These are phyloP conservation scores for Breynia disticha DNA, from an alignment of 441 rosid genomes.

Conservation along the genomic window DNA sequence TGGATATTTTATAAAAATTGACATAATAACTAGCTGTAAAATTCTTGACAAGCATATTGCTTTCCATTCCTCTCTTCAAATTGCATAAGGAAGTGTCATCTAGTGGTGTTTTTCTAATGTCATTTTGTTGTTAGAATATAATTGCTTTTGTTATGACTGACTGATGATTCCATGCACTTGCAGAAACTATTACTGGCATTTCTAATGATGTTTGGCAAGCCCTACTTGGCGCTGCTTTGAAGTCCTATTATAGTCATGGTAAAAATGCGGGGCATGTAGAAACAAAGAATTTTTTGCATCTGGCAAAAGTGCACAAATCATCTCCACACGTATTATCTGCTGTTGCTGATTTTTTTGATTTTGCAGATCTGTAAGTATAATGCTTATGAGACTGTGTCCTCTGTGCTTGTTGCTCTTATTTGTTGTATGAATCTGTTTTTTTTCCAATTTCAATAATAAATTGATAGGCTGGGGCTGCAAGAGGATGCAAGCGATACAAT, in stretches of 20 bases:
- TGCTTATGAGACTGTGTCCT: too few species aligned
- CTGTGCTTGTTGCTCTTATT: conserved; percentile 12
- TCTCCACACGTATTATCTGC: conserved; percentile 63
- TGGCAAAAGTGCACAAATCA: conserved; percentile 57
- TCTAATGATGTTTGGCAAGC: conserved; percentile 55
- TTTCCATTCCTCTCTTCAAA: neutral
- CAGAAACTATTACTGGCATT: conserved; percentile 49
- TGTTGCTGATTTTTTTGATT: conserved; percentile 76
- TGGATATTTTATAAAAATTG: neutral
- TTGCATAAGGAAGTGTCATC: neutral
- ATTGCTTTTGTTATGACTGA: conserved; percentile 2
- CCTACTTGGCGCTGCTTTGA: conserved; percentile 63
- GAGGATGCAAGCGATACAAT: conserved; percentile 19
- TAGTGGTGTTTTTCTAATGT: neutral
- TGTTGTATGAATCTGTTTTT: conserved; percentile 4
- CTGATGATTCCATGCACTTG: conserved; percentile 8
- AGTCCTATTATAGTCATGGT: conserved; percentile 34
- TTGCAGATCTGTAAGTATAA: conserved; percentile 41
- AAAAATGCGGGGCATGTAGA: conserved; percentile 31
- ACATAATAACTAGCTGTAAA: too few species aligned
- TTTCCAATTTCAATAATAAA: conserved; percentile 3
- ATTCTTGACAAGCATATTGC: too few species aligned
- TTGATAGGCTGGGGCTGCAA: conserved; percentile 36
- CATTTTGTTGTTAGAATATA: neutral
- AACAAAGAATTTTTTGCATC: conserved; percentile 42